Evolutionary conservation across 768 basidiomycete genomes (phyloP).

Genomic region (Suillus alpinus): DNA sequence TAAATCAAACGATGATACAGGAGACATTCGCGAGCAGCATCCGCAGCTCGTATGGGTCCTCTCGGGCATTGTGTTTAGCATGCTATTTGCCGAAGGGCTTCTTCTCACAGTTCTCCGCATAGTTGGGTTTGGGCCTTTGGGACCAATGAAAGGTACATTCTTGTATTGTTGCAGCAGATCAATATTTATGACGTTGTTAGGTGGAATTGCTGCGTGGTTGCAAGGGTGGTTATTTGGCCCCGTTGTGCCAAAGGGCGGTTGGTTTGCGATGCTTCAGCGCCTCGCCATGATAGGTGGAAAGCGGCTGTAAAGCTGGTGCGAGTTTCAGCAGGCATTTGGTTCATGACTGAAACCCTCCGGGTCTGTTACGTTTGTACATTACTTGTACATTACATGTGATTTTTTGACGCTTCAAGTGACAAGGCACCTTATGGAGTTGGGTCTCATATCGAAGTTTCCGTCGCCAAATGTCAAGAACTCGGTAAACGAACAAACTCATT

Average conservation of each 20-base stretch:
- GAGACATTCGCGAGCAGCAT: constrained; percentile 36
- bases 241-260: background rate
- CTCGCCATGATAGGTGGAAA: background rate
- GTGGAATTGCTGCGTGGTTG: background rate
- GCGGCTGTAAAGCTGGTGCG: background rate
- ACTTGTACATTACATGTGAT: background rate
- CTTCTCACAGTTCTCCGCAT: constrained; percentile 30
- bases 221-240: background rate
- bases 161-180: background rate
- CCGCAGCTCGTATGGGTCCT: constrained; percentile 26
- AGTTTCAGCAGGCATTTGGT: background rate
- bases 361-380: background rate
- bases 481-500: background rate
- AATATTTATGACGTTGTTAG: background rate
- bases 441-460: background rate
- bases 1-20: constrained; percentile 13
- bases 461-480: background rate
- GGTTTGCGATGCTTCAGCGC: background rate
- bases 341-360: background rate
- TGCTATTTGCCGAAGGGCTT: constrained; percentile 13
- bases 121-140: constrained; percentile 35
- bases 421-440: background rate
- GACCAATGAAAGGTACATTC: constrained; percentile 30
- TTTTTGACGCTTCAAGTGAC: background rate
- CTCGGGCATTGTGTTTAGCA: constrained; percentile 15